Evolutionary conservation across 192 early-diverging fungal genomes (phyloP).

Genomic region (Allomyces macrogynus): DNA sequence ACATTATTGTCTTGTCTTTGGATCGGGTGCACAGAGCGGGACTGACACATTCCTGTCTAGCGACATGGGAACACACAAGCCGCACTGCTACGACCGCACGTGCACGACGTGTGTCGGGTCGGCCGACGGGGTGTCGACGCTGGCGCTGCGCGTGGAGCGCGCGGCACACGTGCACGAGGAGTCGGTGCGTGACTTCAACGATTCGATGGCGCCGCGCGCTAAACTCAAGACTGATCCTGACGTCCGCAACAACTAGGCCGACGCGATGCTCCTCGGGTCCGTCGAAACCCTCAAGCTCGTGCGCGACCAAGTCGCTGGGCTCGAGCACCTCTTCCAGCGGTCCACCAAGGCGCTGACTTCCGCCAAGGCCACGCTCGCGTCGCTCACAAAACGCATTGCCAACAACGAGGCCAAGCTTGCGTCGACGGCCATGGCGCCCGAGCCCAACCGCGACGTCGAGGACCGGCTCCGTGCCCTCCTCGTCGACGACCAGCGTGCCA

Average conservation of each 20-base stretch:
- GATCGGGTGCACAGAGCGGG: background rate
- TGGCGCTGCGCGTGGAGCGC: background rate
- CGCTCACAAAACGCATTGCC: background rate
- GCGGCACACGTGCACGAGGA: background rate
- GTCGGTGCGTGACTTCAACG: background rate
- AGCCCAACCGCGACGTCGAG: background rate
- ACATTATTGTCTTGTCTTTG: too few relatives aligned
- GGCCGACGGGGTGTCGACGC: background rate
- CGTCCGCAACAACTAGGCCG: too few relatives aligned
- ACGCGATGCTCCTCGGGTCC: background rate
- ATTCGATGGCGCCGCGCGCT: too few relatives aligned
- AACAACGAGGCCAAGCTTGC: background rate
- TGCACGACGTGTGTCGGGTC: background rate
- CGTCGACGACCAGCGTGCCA: background rate
- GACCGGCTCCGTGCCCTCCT: background rate
- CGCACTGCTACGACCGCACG: background rate
- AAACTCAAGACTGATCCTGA: too few relatives aligned
- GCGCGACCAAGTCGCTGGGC: background rate
- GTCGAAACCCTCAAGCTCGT: background rate
- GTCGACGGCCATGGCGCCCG: background rate
- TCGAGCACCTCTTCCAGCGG: background rate
- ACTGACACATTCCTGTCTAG: background rate
- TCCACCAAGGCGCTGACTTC: background rate
- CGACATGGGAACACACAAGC: background rate
- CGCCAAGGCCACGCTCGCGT: background rate